Base-by-base conservation (phyloP, 805 yeast species). In the Scheffersomyces amazonensis region DNA sequence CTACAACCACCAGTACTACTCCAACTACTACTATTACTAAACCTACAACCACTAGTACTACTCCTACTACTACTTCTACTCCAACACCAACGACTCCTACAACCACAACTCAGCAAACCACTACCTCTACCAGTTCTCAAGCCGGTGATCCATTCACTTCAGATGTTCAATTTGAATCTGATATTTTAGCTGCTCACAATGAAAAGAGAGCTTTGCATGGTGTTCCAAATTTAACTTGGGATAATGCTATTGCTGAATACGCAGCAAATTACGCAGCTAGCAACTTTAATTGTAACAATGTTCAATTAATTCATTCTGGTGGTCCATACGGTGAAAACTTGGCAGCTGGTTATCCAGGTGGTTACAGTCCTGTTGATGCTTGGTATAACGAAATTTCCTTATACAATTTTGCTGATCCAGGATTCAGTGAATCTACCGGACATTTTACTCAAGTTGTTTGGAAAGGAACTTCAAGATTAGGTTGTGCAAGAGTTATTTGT, bases 361-460 rank as follows among this genome's bases (percentile, higher is more conserved):
- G 76, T 21, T 53, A 69, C 20, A 37, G 47, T 16, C 85, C 87
- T 2, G 84, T 83, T 28, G 82, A 81, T 43, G 80, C 83, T 30
- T 85, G 93, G 93, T 84, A 84, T 62, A 60, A 67, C 42, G 91
- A 85, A 66, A 83, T 81, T 47, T 40, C 51, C 9, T 42, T 56
- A 36, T 85, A 83, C 62, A 64, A 76, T 59, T 83, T 60, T 63
- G 53, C 60, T 33, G 60, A 73, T 35, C 78, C 81, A 20, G 81
- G 77, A 40, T 68, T 62, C 48, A 70, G 70, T 39, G 68, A 62
- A 39, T 69, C 62, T 10, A 78, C 89, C 31, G 91, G 91, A 39
- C 95, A 85, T 56, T 85, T 85, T 66, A 83, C 91, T 12, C 91
- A 85, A 62, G 53, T 83, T 23, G 75, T 85, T 18, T 85, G 95